Evolutionary conservation across 1,139 yeast genomes (phyloP), one percentile per base, ranked within the genome.

Genomic region (Candida sp.): DNA sequence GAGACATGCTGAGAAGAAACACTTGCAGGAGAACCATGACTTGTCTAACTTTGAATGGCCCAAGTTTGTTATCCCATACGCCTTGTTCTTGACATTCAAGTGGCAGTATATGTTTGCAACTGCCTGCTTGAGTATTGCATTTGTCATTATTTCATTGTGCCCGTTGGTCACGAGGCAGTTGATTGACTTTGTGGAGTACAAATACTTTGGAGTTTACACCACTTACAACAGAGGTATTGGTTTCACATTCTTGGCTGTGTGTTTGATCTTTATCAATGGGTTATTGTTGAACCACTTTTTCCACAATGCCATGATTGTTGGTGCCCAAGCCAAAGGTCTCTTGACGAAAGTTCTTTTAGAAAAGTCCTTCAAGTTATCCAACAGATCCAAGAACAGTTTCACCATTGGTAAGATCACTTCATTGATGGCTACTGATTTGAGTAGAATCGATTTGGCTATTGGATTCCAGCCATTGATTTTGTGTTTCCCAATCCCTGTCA

Each of bases 381-480:
- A 74, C 3, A 67, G 65, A 54, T 63, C 78, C 5, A 71, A 65
- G 52, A 68, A 68, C 54, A 59, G 65, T 47, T 77, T 75, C 57
- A 68, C 80, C 4, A 63, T 68, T 32, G 80, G 80, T 8, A 66
- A 75, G 57, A 66, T 77, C 51, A 77, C 80, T 11, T 70, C 80
- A 34, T 66, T 77, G 53, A 70, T 77, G 73, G 67, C 74, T 49
- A 77, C 81, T 3, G 82, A 77, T 59, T 70, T 77, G 57, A 68
- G 78, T 31, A 65, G 81, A 61, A 76, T 77, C 49, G 81, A 77
- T 57, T 69, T 75, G 59, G 81, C 81, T 12, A 62, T 75, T 47
- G 81, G 80, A 3, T 77, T 72, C 62, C 81, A 75, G 57, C 81
- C 81, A 22, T 68, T 77, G 51, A 69, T 76, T 44, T 58, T 76